Evolutionary conservation across 2,329 filamentous ascomycete genomes (phyloP).

Genomic region (Triangularia verruculosa): DNA sequence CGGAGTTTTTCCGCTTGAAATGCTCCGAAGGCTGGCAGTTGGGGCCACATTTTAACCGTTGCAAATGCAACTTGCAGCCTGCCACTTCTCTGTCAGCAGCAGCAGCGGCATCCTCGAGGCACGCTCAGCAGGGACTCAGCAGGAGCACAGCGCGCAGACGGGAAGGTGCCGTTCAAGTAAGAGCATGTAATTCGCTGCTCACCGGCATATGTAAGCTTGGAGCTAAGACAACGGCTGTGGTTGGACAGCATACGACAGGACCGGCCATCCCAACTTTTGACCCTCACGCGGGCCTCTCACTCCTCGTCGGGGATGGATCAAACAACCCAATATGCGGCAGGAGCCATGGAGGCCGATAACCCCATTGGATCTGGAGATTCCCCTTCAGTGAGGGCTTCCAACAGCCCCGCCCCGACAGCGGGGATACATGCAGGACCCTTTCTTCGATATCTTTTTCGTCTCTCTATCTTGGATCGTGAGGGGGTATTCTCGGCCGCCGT

Average conservation of each 20-base stretch:
- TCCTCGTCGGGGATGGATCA: constrained; percentile 2
- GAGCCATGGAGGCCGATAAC: constrained; percentile 8
- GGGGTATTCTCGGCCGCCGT: neutral
- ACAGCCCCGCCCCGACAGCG: neutral
- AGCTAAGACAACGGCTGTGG: constrained; percentile 34
- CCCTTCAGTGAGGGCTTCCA: neutral
- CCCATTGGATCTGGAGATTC: constrained; percentile 3
- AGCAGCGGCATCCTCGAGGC: too few species aligned
- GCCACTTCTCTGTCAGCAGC: constrained; percentile 1
- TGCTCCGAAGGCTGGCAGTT: neutral
- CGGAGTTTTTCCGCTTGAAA: neutral
- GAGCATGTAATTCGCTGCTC: constrained; percentile 27
- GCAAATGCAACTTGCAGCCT: neutral
- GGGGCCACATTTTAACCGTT: neutral
- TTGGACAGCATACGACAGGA: constrained; percentile 42
- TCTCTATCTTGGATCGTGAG: neutral
- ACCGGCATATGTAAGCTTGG: constrained; percentile 19
- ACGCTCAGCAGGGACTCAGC: neutral
- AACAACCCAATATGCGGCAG: neutral
- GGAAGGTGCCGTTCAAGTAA: constrained; percentile 1
- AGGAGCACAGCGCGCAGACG: neutral
- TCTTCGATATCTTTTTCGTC: neutral
- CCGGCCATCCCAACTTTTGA: constrained; percentile 14
- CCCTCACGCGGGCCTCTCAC: neutral
- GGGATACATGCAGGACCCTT: neutral